Evolutionary conservation across 345 rosid species (phyloP).

Genomic region (Abelmoschus esculentus): DNA sequence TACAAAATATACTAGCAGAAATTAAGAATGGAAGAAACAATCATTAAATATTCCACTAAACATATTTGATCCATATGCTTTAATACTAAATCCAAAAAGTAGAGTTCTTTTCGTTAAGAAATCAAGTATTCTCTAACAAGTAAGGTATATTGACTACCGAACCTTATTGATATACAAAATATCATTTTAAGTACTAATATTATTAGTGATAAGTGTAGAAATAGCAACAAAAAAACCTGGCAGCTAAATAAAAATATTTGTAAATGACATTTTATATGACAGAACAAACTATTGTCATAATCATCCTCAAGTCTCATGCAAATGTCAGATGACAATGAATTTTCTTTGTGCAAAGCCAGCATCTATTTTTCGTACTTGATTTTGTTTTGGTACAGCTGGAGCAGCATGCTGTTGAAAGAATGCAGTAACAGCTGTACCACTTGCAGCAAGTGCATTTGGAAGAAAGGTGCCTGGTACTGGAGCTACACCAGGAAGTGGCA

Average conservation of each 20-base stretch:
- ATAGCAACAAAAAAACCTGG: neutral
- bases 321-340: neutral
- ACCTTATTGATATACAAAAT: neutral
- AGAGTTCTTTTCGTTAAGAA: neutral
- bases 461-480: constrained; percentile 28
- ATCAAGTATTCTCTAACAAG: neutral
- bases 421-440: constrained; percentile 18
- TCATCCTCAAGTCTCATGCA: neutral
- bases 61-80: neutral
- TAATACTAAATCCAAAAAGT: neutral
- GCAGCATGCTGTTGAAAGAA: constrained; percentile 29
- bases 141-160: neutral
- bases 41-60: neutral
- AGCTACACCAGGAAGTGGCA: constrained; percentile 23
- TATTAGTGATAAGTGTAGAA: neutral
- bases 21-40: neutral
- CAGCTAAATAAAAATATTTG: neutral
- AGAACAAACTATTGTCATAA: neutral
- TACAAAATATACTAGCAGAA: neutral
- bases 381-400: constrained; percentile 23
- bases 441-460: constrained; percentile 23
- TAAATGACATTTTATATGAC: neutral
- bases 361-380: constrained; percentile 36
- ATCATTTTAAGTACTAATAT: neutral
- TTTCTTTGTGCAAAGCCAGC: neutral